Evolutionary conservation across 2,329 filamentous ascomycete genomes (phyloP).

Genomic region (Epichloe festucae): DNA sequence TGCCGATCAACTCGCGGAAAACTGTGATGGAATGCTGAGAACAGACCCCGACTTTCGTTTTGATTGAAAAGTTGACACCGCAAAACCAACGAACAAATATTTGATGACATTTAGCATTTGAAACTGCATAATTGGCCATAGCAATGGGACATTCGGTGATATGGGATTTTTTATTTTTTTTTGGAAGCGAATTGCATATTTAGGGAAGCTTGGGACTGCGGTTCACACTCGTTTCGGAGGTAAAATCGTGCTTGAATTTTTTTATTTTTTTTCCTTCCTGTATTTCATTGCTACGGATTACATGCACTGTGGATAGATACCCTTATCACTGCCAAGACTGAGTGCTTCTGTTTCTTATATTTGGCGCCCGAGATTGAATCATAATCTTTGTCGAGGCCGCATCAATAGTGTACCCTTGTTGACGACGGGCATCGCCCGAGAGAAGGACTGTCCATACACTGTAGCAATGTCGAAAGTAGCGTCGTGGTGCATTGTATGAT

Average conservation of each 20-base stretch:
- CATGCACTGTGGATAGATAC: constrained; percentile 5
- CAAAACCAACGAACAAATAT: background rate
- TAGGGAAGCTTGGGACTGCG: background rate
- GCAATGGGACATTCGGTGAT: background rate
- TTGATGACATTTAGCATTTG: background rate
- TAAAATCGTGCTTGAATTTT: background rate
- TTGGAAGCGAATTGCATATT: background rate
- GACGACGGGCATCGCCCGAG: no score
- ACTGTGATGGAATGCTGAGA: background rate
- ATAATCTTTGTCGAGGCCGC: no score
- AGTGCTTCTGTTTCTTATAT: no score
- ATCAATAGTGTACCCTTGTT: no score
- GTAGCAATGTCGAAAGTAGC: no score
- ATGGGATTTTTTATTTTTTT: background rate
- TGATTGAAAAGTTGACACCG: background rate
- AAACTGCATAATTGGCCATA: background rate
- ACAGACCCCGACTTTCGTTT: no score
- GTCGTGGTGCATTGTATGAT: no score
- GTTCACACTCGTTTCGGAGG: background rate
- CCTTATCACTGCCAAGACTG: background rate
- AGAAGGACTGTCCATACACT: no score
- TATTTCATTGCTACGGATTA: background rate
- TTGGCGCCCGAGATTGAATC: no score
- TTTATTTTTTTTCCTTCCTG: background rate
- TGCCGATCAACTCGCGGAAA: background rate